phyloP scores from a whole-genome alignment of 352 stramenopile species.

The Globisporangium middletonii region DNA sequence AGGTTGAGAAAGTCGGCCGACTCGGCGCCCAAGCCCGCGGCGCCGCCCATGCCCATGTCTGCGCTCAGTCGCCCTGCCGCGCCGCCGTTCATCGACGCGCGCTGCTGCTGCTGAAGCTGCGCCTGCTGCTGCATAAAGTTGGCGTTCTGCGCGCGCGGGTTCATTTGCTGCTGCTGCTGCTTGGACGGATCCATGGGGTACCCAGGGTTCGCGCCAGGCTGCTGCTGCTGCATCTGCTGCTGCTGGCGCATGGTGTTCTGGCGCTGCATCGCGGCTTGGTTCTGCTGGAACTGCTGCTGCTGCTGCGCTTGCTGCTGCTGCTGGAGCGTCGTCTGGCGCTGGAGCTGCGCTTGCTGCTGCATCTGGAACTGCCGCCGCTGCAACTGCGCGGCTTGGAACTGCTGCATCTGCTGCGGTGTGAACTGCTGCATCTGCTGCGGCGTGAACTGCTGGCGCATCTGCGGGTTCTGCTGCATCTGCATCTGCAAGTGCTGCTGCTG shows the following conservation, averaged over 20 bases:
- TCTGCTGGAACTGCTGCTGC: conserved; percentile 52
- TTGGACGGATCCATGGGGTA: conserved; percentile 14
- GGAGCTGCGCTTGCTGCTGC: conserved; percentile 49
- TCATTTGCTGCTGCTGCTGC: conserved; percentile 31
- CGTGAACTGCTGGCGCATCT: conserved; percentile 76
- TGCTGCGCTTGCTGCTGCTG: conserved; percentile 40
- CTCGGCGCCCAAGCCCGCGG: conserved; percentile 31
- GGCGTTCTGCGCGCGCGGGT: conserved; percentile 19
- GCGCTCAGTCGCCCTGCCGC: conserved; percentile 32
- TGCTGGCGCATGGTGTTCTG: conserved; percentile 48
- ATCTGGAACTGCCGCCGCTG: conserved; percentile 43
- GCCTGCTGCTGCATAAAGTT: conserved; percentile 32
- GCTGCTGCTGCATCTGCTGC: conserved; percentile 54
- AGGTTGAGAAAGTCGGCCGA: conserved; percentile 79
- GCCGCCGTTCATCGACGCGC: conserved; percentile 28
- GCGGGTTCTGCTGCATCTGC: conserved; percentile 70
- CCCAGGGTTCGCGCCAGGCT: conserved; percentile 15
- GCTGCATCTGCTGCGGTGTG: conserved; percentile 20
- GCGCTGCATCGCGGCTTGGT: conserved; percentile 27
- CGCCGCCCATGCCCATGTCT: conserved; percentile 44
- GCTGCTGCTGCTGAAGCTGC: conserved; percentile 32
- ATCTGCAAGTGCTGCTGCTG: conserved; percentile 78
- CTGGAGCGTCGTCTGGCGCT: conserved; percentile 61
- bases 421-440: conserved; percentile 80
- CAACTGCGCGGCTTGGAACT: conserved; percentile 23